phyloP scores from a whole-genome alignment of 768 basidiomycete species.

The Pleurotus tuber-regium region DNA sequence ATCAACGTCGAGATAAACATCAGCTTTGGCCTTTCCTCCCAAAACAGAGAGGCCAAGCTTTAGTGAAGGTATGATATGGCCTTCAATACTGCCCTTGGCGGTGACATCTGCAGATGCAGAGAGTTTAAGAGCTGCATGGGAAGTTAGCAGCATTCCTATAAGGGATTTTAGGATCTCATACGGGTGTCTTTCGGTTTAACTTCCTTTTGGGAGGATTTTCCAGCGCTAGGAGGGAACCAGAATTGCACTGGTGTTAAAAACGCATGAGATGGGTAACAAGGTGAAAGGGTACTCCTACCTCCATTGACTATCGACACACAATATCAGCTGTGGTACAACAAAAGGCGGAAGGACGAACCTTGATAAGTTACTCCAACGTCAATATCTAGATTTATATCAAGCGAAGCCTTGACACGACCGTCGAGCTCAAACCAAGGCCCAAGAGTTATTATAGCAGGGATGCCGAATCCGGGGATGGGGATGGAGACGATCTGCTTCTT shows the following conservation, averaged over 20 bases:
- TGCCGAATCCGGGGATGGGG: slow-evolving; percentile 2
- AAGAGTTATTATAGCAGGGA: slow-evolving; percentile 1
- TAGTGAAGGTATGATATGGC: slow-evolving; percentile 28
- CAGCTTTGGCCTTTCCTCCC: slow-evolving; percentile 16
- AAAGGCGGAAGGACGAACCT: background rate
- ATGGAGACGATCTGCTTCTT: slow-evolving; percentile 7
- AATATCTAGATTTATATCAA: slow-evolving; percentile 5
- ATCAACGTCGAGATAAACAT: slow-evolving; percentile 22
- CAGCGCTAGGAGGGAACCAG: slow-evolving; percentile 6
- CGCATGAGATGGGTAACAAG: too few species aligned
- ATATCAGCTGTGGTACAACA: background rate
- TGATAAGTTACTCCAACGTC: slow-evolving; percentile 2
- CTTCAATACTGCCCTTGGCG: slow-evolving; percentile 24
- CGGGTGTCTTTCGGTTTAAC: slow-evolving; percentile 6
- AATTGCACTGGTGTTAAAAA: background rate
- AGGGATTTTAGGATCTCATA: background rate
- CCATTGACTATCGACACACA: background rate
- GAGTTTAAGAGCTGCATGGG: slow-evolving; percentile 18
- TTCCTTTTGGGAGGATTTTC: background rate
- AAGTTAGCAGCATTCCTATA: background rate
- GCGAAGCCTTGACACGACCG: background rate
- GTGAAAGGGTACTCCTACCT: too few species aligned
- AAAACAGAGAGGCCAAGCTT: slow-evolving; percentile 25
- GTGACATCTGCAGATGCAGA: slow-evolving; percentile 23
- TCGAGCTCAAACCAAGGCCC: slow-evolving; percentile 9